These are phyloP conservation scores for Lactarius hengduanensis DNA, from an alignment of 768 basidiomycete species.

Conservation along the genomic window DNA sequence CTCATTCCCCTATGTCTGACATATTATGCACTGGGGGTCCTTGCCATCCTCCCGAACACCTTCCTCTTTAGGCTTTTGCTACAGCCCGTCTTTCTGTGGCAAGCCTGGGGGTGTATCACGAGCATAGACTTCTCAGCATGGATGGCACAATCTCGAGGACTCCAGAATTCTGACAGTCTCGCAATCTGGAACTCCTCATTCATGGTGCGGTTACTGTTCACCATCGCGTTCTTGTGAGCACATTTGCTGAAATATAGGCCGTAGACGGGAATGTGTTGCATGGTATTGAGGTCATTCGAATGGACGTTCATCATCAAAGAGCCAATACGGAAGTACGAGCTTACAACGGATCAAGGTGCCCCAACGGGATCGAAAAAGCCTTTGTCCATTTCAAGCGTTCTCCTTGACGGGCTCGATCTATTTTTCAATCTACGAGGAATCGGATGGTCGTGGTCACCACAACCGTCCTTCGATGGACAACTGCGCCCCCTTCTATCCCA, in stretches of 20 bases:
- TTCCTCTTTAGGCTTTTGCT: background rate
- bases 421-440: conserved; percentile 15
- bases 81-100: conserved; percentile 1
- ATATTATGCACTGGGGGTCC: conserved; percentile 11
- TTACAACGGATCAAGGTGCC: no score
- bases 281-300: conserved; percentile 1
- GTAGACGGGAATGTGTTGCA: conserved; percentile 1
- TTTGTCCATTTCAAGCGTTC: background rate
- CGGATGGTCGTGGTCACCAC: conserved; percentile 10
- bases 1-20: conserved; percentile 3
- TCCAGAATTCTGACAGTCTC: background rate
- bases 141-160: background rate
- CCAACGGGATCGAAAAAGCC: background rate
- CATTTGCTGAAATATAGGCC: background rate
- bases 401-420: conserved; percentile 20
- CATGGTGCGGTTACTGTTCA: conserved; percentile 2
- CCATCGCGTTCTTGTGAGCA: background rate
- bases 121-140: conserved; percentile 5
- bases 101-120: background rate
- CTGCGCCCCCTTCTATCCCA: background rate
- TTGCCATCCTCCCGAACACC: conserved; percentile 16
- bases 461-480: background rate
- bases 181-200: conserved; percentile 1
- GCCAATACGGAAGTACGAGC: background rate
- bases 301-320: background rate